Evolutionary conservation across 352 stramenopile species (phyloP), one percentile per base, ranked within the genome.

Genomic region (Pythium aquatile): DNA sequence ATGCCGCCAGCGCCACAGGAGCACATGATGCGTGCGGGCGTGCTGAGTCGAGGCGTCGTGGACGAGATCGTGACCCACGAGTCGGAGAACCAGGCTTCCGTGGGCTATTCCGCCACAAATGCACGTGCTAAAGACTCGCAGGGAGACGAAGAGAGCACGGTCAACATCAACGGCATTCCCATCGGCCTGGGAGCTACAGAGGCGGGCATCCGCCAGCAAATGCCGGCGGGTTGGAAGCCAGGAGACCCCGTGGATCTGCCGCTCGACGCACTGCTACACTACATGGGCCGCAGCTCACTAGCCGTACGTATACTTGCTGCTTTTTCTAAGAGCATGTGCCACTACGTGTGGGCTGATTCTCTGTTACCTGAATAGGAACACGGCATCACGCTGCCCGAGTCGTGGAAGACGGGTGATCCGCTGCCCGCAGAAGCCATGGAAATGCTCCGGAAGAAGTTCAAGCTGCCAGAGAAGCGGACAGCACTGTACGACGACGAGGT

Each of bases 1-100:
- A 88, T 89, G 74, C 85, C 85, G 3, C 85, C 85, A n/a, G 85
- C 85, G 10, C 85, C 85, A 17, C 85, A 91, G 46, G 79, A 87
- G 54, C 83, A 94, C 57, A 93, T 93, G 82, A 94, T 94, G 85
- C 83, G 85, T 35, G 85, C 83, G 0, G 85, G 85, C 59, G 84
- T 94, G 11, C 71, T 94, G 10, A 93, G 83, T 72, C 85, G 85
- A 24, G 85, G 85, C 30, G 82, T 94, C 40, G 79, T 94, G 16
- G 83, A 86, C 35, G 83, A 90, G 58, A 88, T 87, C 44, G 83
- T 94, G 42, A 94, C 85, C 11, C 81, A 87, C 49, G 81, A 86
- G 4, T 63, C 77, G 0, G 78, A 87, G 35, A 48, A 62, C 59
- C 46, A 64, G 40, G 46, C 53, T 30, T 40, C 46, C 42, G 46